Base-by-base conservation (phyloP, 345 rosid genomes). In the Salix caprea region DNA sequence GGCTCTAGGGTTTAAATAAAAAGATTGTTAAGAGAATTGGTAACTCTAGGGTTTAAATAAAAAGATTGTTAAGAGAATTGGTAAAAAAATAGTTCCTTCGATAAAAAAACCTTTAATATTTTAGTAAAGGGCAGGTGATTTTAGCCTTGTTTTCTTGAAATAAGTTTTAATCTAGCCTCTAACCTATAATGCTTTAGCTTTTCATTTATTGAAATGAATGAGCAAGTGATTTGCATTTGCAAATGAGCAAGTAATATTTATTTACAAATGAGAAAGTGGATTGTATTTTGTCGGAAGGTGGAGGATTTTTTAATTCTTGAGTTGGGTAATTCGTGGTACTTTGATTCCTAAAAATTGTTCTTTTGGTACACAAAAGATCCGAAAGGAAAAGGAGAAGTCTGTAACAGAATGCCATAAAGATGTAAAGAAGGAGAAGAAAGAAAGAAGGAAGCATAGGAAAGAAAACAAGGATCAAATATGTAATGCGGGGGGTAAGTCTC, bases 361-460 rank as follows among this genome's bases (percentile, higher is more conserved):
- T 82, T 82, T 83, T 84, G 90, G 89, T 85, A 82, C 82, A 48
- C 61, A 26, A 86, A 87, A 87, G 90, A 81, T 79, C 83, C 86
- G 79, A 65, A 82, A 79, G 72, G 82, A 81, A 56, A 74, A 32
- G 68, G 83, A 78, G 79, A 86, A 85, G 67, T 37, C 80, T 36
- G 86, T 82, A 77, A 80, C 84, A 39, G 82, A 80, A 82, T 81
- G 79, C 46, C 67, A 60, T 70, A 85, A 70, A 62, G 74, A 21
- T 48, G 65, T 78, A 71, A 78, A 71, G 67, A 70, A 44, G 74
- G 75, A 65, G 72, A 84, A 80, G 82, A 84, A 78, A 78, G 72
- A 77, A 34, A 82, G 72, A 76, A 77, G 67, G 83, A 81, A 82
- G 75, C 64, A 76, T 60, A 13, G 39, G 67, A 67, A 77, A 58